Evolutionary conservation across 2,329 filamentous ascomycete genomes (phyloP).

Genomic region (Davidsoniella eucalypti): DNA sequence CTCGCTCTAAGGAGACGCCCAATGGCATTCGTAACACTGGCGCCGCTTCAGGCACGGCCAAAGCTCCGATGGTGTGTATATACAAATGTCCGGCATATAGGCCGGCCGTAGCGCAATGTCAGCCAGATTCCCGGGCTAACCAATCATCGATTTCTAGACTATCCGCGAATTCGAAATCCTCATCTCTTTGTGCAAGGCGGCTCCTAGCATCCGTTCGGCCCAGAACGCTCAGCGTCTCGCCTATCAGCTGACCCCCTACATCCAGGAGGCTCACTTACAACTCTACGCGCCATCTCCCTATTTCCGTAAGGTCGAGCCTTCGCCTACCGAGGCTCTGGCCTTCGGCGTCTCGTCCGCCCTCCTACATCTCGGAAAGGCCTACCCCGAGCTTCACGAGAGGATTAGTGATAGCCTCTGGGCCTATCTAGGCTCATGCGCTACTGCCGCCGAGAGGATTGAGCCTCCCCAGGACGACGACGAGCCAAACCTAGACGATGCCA

Average conservation of each 20-base stretch:
- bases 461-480: constrained; percentile 37
- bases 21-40: constrained; percentile 25
- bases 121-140: background rate
- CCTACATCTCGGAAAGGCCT: constrained; percentile 61
- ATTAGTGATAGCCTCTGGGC: constrained; percentile 50
- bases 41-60: constrained; percentile 26
- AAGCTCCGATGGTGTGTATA: constrained; percentile 41
- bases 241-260: constrained; percentile 66
- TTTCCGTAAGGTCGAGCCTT: constrained; percentile 68
- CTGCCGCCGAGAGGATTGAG: constrained; percentile 39
- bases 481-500: constrained; percentile 47
- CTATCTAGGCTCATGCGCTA: constrained; percentile 56
- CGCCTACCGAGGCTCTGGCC: constrained; percentile 72
- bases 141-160: constrained; percentile 36
- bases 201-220: constrained; percentile 51
- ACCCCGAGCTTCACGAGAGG: constrained; percentile 48
- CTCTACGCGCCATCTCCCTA: constrained; percentile 64
- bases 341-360: constrained; percentile 66
- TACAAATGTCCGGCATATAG: background rate
- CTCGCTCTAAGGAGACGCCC: constrained; percentile 25
- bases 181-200: constrained; percentile 78
- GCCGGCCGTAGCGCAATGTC: background rate
- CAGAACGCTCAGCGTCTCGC: constrained; percentile 64
- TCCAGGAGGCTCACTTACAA: constrained; percentile 71
- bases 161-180: constrained; percentile 85